A percentile compares a stretch with the other conserved stretches of the same genome.
Conservation (phyloP, 768 basidiomycete genomes). For the Boletus reticulatus region DNA sequence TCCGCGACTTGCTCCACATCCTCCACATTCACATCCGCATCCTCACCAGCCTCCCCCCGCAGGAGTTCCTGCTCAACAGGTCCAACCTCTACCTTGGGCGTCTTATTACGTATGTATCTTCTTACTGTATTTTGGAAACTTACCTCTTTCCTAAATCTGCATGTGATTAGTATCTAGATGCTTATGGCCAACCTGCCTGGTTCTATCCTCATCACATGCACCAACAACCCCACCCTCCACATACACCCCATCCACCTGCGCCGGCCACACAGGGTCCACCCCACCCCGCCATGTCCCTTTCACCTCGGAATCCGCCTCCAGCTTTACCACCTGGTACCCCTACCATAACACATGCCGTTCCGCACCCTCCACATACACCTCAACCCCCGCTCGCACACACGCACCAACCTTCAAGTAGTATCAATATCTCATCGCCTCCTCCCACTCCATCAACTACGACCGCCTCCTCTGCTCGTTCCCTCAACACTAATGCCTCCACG, state of each 20-base stretch:
- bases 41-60: constrained; percentile 55
- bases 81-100: constrained; percentile 40
- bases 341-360: constrained; percentile 58
- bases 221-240: constrained; percentile 45
- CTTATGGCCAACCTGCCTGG: constrained; percentile 44
- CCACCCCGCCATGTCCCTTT: constrained; percentile 58
- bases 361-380: constrained; percentile 43
- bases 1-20: constrained; percentile 62
- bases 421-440: constrained; percentile 55
- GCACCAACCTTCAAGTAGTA: constrained; percentile 44
- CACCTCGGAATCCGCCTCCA: constrained; percentile 60
- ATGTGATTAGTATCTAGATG: constrained; percentile 42
- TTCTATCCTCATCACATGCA: constrained; percentile 40
- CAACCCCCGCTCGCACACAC: constrained; percentile 45
- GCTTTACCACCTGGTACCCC: constrained; percentile 65
- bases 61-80: constrained; percentile 46
- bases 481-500: constrained; percentile 61
- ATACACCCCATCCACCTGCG: constrained; percentile 39
- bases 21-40: constrained; percentile 37
- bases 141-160: neutral
- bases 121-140: neutral
- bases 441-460: constrained; percentile 60
- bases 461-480: constrained; percentile 37
- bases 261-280: constrained; percentile 40
- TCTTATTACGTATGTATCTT: constrained; percentile 57